Base-by-base conservation (phyloP, 257 asterid species). In the Forsythia suspensa region DNA sequence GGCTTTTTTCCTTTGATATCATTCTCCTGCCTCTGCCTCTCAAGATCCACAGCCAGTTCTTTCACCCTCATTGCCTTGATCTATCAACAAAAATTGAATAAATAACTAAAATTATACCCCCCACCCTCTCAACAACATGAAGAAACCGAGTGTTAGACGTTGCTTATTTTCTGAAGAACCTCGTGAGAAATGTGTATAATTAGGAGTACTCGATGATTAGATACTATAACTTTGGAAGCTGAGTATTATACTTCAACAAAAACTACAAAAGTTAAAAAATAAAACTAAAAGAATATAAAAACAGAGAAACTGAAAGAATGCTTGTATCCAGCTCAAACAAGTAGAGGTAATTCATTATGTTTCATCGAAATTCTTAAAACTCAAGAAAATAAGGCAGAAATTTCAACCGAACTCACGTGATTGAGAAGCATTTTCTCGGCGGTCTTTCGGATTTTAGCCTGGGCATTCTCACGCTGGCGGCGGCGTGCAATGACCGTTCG, bases 391-490 rank as follows among this genome's bases (percentile, higher is more conserved):
- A 63, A 59, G 67, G 37, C 70, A 63, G 40, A 29, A 63, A 21
- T 63, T 63, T 21, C 70, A 15, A 10, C 66, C 18, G 8, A 18
- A 76, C 90, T 82, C 67, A 95, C 99, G 24, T 93, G 99, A 81
- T 93, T 95, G 74, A 93, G 98, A 29, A 95, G 93, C 88, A 95
- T 83, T 78, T 95, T 95, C 90, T 95, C 99, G 0, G 99, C 99
- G 0, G 99, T 95, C 85, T 95, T 95, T 72, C 99, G 89, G 82
- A 95, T 88, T 87, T 95, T 95, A 51, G 96, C 92, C 83, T 95
- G 99, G 29, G 99, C 99, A 84, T 92, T 95, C 87, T 95, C 99
- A 8, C 98, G 92, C 85, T 93, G 99, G 40, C 99, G 93, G 51
- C 99, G 98, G 20, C 99, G 93, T 0, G 99, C 97, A 68, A 95